These are phyloP conservation scores for Porcisia hertigi DNA, from an alignment of 208 protist species.

Conservation along the genomic window DNA sequence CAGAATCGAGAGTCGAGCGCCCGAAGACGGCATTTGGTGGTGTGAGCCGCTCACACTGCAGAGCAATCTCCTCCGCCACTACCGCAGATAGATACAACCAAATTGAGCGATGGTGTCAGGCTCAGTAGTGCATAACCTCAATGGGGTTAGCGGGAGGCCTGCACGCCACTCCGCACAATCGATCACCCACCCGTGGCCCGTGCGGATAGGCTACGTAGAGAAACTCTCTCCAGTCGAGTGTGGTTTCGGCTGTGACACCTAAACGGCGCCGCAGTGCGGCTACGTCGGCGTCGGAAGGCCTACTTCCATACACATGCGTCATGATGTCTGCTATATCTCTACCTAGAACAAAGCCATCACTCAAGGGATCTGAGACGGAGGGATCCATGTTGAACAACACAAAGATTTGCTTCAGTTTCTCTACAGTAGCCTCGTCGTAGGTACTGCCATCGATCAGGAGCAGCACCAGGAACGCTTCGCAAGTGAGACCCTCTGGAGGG, in stretches of 20 bases:
- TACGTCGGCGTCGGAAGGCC: conserved; percentile 31
- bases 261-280: conserved; percentile 33
- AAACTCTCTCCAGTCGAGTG: conserved; percentile 82
- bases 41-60: background rate
- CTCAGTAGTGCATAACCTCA: conserved; percentile 31
- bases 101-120: background rate
- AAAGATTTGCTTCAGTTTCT: conserved; percentile 49
- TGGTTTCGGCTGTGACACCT: conserved; percentile 53
- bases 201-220: conserved; percentile 61
- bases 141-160: conserved; percentile 18
- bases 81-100: background rate
- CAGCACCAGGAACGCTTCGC: conserved; percentile 67
- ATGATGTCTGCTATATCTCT: conserved; percentile 49
- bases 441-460: conserved; percentile 53
- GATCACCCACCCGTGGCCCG: conserved; percentile 24
- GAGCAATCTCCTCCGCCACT: background rate
- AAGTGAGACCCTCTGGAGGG: conserved; percentile 40
- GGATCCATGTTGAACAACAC: conserved; percentile 65
- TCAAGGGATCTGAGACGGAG: conserved; percentile 12
- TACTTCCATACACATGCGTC: conserved; percentile 38
- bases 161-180: conserved; percentile 18
- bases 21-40: background rate
- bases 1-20: background rate
- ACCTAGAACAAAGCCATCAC: conserved; percentile 51
- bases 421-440: conserved; percentile 48